Conservation (phyloP, 352 stramenopile genomes). For the Aphanomyces invadans region DNA sequence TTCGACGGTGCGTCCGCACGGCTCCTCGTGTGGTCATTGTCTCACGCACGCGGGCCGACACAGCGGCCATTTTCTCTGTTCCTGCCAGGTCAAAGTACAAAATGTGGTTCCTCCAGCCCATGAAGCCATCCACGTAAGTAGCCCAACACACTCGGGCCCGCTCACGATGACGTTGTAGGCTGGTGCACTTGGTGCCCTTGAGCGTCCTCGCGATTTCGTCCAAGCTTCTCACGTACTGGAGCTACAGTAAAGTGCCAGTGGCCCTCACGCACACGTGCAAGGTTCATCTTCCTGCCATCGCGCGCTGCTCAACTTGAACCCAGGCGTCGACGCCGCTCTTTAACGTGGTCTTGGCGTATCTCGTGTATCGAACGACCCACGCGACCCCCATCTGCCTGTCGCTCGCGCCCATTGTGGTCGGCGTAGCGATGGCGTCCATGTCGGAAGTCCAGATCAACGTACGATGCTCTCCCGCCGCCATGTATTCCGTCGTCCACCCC, state of each 20-base stretch:
- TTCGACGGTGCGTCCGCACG: constrained; percentile 8
- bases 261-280: constrained; percentile 83
- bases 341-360: constrained; percentile 74
- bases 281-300: constrained; percentile 13
- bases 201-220: constrained; percentile 71
- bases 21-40: background rate
- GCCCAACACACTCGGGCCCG: background rate
- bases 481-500: background rate
- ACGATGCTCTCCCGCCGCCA: constrained; percentile 5
- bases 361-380: constrained; percentile 68
- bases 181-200: constrained; percentile 70
- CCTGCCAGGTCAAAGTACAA: constrained; percentile 17
- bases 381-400: constrained; percentile 63
- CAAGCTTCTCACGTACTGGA: constrained; percentile 84
- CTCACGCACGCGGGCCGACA: no score
- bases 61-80: constrained; percentile 22
- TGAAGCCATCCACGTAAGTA: constrained; percentile 18
- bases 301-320: background rate
- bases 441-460: constrained; percentile 85
- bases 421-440: constrained; percentile 72
- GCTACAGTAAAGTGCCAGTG: constrained; percentile 76
- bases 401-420: constrained; percentile 73
- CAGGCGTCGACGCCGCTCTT: constrained; percentile 77
- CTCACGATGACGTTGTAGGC: constrained; percentile 29
- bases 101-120: constrained; percentile 19